These are phyloP conservation scores for Globisporangium splendens DNA, from an alignment of 352 stramenopile genomes.

Conservation along the genomic window DNA sequence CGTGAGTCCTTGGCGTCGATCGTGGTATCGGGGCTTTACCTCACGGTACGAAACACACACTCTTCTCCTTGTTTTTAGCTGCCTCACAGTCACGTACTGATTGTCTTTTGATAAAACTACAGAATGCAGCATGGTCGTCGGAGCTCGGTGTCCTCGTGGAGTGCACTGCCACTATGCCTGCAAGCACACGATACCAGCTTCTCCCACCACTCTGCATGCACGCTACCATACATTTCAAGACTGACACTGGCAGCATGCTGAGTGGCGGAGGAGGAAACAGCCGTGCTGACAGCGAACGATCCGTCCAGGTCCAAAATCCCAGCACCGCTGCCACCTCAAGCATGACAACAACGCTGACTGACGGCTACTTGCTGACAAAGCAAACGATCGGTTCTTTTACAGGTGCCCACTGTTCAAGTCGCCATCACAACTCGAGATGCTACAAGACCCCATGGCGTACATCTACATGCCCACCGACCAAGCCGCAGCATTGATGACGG, in stretches of 20 bases:
- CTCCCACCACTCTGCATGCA: constrained; percentile 25
- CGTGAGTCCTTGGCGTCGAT: constrained; percentile 25
- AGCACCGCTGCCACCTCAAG: background rate
- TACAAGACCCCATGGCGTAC: constrained; percentile 34
- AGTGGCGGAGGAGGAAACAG: constrained; percentile 4
- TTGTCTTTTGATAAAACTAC: background rate
- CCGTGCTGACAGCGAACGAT: constrained; percentile 9
- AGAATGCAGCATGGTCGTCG: constrained; percentile 40
- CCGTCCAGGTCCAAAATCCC: background rate
- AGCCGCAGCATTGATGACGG: constrained; percentile 18
- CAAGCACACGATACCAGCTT: constrained; percentile 12
- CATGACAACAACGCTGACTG: background rate
- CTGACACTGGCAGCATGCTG: background rate
- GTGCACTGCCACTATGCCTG: background rate
- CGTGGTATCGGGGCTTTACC: constrained; percentile 30
- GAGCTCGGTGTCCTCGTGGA: constrained; percentile 17
- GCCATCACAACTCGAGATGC: constrained; percentile 14
- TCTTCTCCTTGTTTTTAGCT: background rate
- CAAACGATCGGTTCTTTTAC: constrained; percentile 23
- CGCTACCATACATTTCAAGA: constrained; percentile 28
- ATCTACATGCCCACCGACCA: constrained; percentile 35
- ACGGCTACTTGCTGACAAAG: background rate
- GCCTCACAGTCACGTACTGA: too few relatives aligned
- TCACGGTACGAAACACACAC: constrained; percentile 34
- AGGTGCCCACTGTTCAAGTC: constrained; percentile 41